Conservation (phyloP, 768 basidiomycete species). For the Peribolospora kevripleyi region DNA sequence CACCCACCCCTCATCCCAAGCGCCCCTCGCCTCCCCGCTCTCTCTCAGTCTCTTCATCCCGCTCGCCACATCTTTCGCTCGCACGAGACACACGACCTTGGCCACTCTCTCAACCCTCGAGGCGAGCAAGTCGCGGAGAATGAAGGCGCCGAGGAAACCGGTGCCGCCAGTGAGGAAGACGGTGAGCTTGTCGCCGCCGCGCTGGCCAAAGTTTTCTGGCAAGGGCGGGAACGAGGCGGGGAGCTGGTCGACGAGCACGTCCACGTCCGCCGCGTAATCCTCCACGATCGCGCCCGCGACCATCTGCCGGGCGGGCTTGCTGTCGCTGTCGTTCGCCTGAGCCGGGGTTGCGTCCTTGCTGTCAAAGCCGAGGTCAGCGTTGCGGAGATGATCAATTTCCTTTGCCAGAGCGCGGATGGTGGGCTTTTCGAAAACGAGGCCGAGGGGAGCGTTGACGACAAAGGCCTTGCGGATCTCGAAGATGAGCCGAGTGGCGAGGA, state of each 20-base stretch:
- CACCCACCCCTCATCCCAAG: conserved; percentile 76
- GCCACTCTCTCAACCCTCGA: conserved; percentile 32
- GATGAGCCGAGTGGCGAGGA: conserved; percentile 84
- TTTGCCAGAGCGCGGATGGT: conserved; percentile 53
- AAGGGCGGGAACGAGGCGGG: conserved; percentile 37
- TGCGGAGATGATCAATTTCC: conserved; percentile 48
- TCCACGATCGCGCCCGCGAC: conserved; percentile 17
- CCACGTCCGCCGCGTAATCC: conserved; percentile 60
- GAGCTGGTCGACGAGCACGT: conserved; percentile 34
- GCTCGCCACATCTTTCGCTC: conserved; percentile 37
- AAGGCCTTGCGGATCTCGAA: conserved; percentile 89
- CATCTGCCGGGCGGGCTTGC: conserved; percentile 1
- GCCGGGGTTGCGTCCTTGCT: conserved; percentile 15
- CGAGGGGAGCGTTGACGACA: conserved; percentile 69
- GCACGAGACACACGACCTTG: conserved; percentile 81
- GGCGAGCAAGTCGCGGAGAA: conserved; percentile 52
- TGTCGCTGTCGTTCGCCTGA: conserved; percentile 1
- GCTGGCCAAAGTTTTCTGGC: conserved; percentile 29
- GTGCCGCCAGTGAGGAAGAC: conserved; percentile 93
- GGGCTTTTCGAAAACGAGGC: conserved; percentile 72
- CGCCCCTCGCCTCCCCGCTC: conserved; percentile 47
- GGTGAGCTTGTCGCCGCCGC: conserved; percentile 28
- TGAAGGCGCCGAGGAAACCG: conserved; percentile 85
- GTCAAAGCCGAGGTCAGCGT: conserved; percentile 55
- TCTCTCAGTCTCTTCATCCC: conserved; percentile 47